A percentile compares a stretch with the other conserved stretches of the same genome.
Conservation (phyloP, 805 yeast genomes). For the Sugiyamaella valdiviana region DNA sequence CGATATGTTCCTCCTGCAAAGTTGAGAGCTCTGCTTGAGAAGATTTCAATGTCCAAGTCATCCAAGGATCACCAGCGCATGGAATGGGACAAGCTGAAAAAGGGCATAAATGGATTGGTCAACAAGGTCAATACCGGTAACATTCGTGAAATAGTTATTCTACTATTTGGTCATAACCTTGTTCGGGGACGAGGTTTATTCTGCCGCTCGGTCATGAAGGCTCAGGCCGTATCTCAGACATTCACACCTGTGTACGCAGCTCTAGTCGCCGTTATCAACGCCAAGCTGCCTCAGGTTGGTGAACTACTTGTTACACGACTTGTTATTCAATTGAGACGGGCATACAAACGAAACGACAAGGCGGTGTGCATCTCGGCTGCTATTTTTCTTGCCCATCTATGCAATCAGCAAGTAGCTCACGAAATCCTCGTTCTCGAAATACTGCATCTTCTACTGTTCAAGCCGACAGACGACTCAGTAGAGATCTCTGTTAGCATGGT, state of each 20-base stretch:
- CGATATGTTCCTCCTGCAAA: slow-evolving; percentile 51
- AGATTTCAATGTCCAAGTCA: slow-evolving; percentile 28
- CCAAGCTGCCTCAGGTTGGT: slow-evolving; percentile 66
- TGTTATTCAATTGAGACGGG: slow-evolving; percentile 51
- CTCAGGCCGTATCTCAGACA: slow-evolving; percentile 39
- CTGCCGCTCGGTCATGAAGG: slow-evolving; percentile 50
- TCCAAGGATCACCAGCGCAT: slow-evolving; percentile 43
- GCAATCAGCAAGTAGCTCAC: slow-evolving; percentile 55
- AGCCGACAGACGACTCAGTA: slow-evolving; percentile 50
- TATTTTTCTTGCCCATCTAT: slow-evolving; percentile 53
- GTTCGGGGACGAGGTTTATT: slow-evolving; percentile 56
- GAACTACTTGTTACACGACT: slow-evolving; percentile 47
- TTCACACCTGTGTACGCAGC: slow-evolving; percentile 51
- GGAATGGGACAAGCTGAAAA: slow-evolving; percentile 52
- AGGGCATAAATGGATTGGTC: slow-evolving; percentile 43
- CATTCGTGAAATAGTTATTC: slow-evolving; percentile 42
- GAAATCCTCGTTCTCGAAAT: slow-evolving; percentile 51
- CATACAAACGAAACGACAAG: slow-evolving; percentile 44
- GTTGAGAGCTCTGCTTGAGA: slow-evolving; percentile 39
- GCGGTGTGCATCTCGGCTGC: slow-evolving; percentile 39
- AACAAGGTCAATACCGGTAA: slow-evolving; percentile 43
- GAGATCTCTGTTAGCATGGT: slow-evolving; percentile 49
- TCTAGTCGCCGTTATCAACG: slow-evolving; percentile 53
- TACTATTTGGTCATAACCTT: slow-evolving; percentile 53
- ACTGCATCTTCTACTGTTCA: slow-evolving; percentile 40